Percentiles rank a stretch among this genome's conserved stretches.
These are phyloP conservation scores for Celoporthe dispersa DNA, from an alignment of 2,329 filamentous ascomycete species.

Conservation along the genomic window DNA sequence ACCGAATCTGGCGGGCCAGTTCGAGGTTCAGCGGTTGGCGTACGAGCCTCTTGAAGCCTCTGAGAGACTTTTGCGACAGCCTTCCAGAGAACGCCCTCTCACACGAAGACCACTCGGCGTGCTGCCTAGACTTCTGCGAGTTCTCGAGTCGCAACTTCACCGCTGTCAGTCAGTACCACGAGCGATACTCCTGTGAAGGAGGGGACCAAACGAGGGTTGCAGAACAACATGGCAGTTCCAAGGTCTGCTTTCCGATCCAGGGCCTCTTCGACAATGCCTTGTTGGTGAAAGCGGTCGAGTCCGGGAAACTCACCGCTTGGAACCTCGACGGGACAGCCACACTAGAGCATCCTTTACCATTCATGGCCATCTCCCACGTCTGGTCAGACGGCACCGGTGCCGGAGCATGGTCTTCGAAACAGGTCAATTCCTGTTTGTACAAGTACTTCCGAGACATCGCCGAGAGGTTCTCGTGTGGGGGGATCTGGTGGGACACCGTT, in stretches of 20 bases:
- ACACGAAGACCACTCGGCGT: conserved; percentile 13
- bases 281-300: conserved; percentile 1
- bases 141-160: conserved; percentile 11
- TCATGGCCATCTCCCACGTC: conserved; percentile 39
- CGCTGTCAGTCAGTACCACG: conserved; percentile 12
- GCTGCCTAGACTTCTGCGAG: conserved; percentile 9
- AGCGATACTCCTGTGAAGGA: not conserved
- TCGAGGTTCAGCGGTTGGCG: not conserved
- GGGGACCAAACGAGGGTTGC: not conserved
- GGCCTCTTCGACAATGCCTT: not conserved
- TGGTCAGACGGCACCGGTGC: conserved; percentile 38
- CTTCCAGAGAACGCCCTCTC: not conserved
- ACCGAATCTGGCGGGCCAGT: conserved; percentile 7
- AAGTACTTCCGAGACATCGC: conserved; percentile 34
- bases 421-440: conserved; percentile 37
- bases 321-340: conserved; percentile 1
- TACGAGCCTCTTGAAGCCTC: not conserved
- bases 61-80: not conserved
- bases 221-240: not conserved
- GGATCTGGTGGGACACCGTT: conserved; percentile 40
- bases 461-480: conserved; percentile 32
- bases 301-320: conserved; percentile 6
- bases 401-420: conserved; percentile 30
- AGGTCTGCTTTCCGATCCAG: conserved; percentile 2
- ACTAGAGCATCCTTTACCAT: conserved; percentile 1